Conservation (phyloP, 257 asterid species). For the Mentha longifolia region DNA sequence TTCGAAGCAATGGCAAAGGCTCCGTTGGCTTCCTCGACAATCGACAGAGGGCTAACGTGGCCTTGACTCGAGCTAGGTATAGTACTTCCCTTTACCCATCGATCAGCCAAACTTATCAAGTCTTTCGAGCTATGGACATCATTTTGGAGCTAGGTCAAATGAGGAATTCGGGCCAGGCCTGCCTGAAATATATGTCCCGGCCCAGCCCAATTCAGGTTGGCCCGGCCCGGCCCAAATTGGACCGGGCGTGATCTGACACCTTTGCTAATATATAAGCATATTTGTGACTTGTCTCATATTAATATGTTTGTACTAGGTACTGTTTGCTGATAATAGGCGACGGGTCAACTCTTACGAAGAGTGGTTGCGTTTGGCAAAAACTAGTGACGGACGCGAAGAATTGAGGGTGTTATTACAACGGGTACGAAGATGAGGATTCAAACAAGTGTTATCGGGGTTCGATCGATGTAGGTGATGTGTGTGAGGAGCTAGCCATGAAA, state of each 20-base stretch:
- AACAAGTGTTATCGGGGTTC: slow-evolving; percentile 41
- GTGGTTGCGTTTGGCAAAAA: slow-evolving; percentile 61
- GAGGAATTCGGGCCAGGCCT: no score
- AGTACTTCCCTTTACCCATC: no score
- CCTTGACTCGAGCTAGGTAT: slow-evolving; percentile 81
- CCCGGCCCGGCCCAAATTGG: not conserved
- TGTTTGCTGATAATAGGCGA: slow-evolving; percentile 73
- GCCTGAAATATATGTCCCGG: not conserved
- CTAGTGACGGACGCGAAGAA: slow-evolving; percentile 53
- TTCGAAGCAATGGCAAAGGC: slow-evolving; percentile 62
- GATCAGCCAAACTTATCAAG: no score
- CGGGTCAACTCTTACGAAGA: slow-evolving; percentile 52
- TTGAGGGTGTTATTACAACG: slow-evolving; percentile 58
- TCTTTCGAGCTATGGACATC: no score
- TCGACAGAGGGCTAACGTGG: slow-evolving; percentile 62
- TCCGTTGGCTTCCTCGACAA: slow-evolving; percentile 71
- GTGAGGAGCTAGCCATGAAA: slow-evolving; percentile 29
- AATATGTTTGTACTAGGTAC: slow-evolving; percentile 44
- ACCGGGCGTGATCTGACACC: not conserved
- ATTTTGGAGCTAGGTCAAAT: no score
- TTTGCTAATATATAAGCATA: not conserved
- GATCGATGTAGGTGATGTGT: not conserved
- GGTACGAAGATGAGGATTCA: slow-evolving; percentile 41
- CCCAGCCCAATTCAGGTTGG: no score
- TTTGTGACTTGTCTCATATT: no score